Conservation (phyloP, 305 asterid species). For the Rubia balearica region DNA sequence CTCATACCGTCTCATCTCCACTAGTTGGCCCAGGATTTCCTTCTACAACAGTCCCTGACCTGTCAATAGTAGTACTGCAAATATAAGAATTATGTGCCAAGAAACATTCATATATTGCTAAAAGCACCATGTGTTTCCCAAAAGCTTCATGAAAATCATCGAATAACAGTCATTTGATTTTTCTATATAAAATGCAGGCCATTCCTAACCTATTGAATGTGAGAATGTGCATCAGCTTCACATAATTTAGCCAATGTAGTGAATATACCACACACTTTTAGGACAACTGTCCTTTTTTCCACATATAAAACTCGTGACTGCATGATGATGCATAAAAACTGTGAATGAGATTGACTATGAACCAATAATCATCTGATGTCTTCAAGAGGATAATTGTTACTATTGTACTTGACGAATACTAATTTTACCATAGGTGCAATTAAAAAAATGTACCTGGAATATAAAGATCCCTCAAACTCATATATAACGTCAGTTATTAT, state of each 20-base stretch:
- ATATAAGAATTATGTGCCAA: slow-evolving; percentile 1
- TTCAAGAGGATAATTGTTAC: background rate
- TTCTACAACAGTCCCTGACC: slow-evolving; percentile 94
- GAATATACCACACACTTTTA: background rate
- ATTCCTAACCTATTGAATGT: background rate
- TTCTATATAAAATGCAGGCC: background rate
- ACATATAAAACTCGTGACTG: background rate
- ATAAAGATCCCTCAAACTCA: slow-evolving; percentile 86
- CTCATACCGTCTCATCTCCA: slow-evolving; percentile 95
- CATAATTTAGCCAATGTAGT: background rate
- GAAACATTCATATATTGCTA: background rate
- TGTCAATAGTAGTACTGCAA: slow-evolving; percentile 23
- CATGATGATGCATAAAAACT: background rate
- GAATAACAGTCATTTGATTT: slow-evolving; percentile 1
- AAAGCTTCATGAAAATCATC: background rate
- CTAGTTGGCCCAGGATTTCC: slow-evolving; percentile 87
- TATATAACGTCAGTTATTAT: slow-evolving; percentile 80
- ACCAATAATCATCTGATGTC: background rate
- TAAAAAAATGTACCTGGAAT: slow-evolving; percentile 57
- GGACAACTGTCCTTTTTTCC: background rate
- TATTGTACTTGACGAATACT: background rate
- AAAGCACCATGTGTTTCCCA: background rate
- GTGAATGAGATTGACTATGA: background rate
- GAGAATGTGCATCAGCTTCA: background rate
- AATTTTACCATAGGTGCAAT: background rate